Conservation (phyloP, 2,329 filamentous ascomycete species). For the Coleophoma cylindrospora region DNA sequence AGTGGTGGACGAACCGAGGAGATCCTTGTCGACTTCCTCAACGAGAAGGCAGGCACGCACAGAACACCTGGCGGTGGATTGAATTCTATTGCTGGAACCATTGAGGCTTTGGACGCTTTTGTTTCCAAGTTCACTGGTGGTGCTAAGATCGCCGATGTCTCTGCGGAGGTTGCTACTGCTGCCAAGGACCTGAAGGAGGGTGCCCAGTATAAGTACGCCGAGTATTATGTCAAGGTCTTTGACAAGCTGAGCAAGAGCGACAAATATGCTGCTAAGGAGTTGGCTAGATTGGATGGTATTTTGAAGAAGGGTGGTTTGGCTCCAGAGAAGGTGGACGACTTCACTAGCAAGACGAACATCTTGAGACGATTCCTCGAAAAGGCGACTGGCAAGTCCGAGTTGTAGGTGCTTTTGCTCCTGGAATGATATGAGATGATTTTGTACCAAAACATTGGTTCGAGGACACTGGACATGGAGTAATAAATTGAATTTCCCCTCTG, state of each 20-base stretch:
- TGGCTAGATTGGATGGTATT: constrained; percentile 72
- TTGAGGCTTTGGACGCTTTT: constrained; percentile 71
- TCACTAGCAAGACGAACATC: constrained; percentile 83
- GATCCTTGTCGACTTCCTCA: constrained; percentile 75
- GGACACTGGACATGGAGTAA: no score
- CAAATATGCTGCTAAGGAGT: constrained; percentile 80
- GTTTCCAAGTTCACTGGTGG: constrained; percentile 67
- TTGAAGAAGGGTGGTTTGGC: constrained; percentile 83
- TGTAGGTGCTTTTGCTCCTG: constrained; percentile 23
- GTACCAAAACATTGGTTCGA: no score
- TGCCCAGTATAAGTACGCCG: constrained; percentile 69
- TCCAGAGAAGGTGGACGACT: constrained; percentile 81
- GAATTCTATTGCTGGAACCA: constrained; percentile 73
- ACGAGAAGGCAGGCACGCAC: constrained; percentile 84
- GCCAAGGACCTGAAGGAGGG: constrained; percentile 59
- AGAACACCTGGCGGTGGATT: constrained; percentile 77
- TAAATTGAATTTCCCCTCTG: no score
- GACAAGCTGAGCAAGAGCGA: constrained; percentile 77
- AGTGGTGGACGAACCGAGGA: constrained; percentile 70
- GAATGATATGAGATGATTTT: no score
- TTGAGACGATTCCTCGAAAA: constrained; percentile 69
- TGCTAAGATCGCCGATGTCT: constrained; percentile 53
- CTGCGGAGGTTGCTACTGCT: constrained; percentile 67
- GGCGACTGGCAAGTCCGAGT: constrained; percentile 54
- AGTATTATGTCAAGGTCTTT: constrained; percentile 92